A percentile compares a stretch with the other conserved stretches of the same genome.
These are phyloP conservation scores for Diaporthe humulicola DNA, from an alignment of 2,329 filamentous ascomycete species.

Conservation along the genomic window DNA sequence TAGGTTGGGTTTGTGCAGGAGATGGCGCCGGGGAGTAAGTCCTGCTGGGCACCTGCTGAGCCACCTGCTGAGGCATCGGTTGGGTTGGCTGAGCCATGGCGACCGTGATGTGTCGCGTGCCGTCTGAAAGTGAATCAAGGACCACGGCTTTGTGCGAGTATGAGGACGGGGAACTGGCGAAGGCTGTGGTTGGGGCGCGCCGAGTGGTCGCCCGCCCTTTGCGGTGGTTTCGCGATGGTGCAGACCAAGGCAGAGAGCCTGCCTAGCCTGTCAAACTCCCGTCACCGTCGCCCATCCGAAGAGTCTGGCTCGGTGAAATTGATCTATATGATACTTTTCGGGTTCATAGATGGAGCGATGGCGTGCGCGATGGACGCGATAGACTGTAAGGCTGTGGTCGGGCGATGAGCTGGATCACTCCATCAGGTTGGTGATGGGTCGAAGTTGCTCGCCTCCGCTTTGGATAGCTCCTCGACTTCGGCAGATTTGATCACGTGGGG, in stretches of 20 bases:
- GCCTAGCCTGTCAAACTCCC: constrained; percentile 37
- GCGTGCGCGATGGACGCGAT: constrained; percentile 26
- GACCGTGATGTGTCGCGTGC: constrained; percentile 13
- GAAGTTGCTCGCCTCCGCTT: constrained; percentile 34
- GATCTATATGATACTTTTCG: not conserved
- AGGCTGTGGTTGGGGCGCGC: not conserved
- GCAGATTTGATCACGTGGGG: constrained; percentile 36
- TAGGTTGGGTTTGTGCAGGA: constrained; percentile 67
- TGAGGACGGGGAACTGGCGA: not conserved
- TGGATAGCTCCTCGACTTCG: constrained; percentile 33
- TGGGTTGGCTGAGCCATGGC: constrained; percentile 45
- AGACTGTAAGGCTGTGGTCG: constrained; percentile 8
- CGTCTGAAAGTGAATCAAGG: constrained; percentile 9
- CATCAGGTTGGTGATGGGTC: constrained; percentile 31
- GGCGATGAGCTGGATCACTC: constrained; percentile 10
- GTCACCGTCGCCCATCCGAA: constrained; percentile 34
- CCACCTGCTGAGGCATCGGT: constrained; percentile 51
- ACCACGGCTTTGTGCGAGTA: not conserved
- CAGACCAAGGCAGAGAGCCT: constrained; percentile 41
- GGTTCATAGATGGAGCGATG: not conserved
- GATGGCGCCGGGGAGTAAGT: constrained; percentile 76
- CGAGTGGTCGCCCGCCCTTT: not conserved
- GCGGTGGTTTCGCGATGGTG: constrained; percentile 18
- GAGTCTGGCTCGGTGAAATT: constrained; percentile 7
- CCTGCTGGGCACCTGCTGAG: constrained; percentile 52